Evolutionary conservation across 2,329 filamentous ascomycete species (phyloP).

Genomic region (Scedosporium aurantiacum): DNA sequence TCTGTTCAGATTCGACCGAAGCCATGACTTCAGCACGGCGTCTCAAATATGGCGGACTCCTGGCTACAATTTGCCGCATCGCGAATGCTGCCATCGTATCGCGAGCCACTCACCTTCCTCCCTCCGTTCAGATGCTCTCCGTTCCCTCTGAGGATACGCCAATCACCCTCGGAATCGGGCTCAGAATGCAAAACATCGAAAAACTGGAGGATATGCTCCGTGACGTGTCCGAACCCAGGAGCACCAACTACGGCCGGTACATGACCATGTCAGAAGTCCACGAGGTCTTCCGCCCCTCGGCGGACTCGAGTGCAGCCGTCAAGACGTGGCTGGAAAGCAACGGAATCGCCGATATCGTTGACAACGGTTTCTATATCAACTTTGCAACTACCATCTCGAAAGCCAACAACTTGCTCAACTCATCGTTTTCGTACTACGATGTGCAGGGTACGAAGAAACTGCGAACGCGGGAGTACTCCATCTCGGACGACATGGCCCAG

Average conservation of each 20-base stretch:
- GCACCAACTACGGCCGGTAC: conserved; percentile 17
- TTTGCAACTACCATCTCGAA: conserved; percentile 23
- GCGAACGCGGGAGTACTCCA: conserved; percentile 16
- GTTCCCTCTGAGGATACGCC: background rate
- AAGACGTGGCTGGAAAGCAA: conserved; percentile 13
- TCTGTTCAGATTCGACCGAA: conserved; percentile 29
- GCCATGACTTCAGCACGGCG: background rate
- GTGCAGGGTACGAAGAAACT: conserved; percentile 24
- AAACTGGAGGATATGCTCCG: conserved; percentile 15
- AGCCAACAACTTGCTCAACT: conserved; percentile 27
- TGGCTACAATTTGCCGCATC: background rate
- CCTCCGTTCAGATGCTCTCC: conserved; percentile 3
- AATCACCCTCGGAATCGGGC: conserved; percentile 6
- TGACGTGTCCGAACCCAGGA: conserved; percentile 15
- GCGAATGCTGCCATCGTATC: conserved; percentile 1
- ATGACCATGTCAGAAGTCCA: conserved; percentile 14
- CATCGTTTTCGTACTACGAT: conserved; percentile 30
- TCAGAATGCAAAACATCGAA: conserved; percentile 24
- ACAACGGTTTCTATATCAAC: conserved; percentile 16
- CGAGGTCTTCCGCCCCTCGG: conserved; percentile 14
- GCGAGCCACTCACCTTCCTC: background rate
- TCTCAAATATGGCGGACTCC: background rate
- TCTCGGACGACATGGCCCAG: conserved; percentile 21
- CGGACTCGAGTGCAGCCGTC: conserved; percentile 12
- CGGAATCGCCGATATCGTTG: conserved; percentile 8